phyloP scores from a whole-genome alignment of 768 basidiomycete species.

The Lanmaoa pseudosensibilis region DNA sequence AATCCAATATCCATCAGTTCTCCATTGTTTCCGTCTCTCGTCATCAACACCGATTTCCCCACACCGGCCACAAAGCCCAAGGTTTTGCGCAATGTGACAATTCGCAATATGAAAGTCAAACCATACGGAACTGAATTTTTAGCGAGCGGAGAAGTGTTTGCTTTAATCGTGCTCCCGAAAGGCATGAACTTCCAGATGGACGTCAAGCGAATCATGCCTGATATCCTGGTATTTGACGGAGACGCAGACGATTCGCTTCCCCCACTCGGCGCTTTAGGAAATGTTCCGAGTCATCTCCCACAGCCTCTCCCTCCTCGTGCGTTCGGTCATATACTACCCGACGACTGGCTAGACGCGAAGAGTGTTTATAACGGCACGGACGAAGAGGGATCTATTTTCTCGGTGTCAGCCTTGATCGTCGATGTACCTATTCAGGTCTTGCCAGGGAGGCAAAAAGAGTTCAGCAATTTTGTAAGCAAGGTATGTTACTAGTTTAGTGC shows the following conservation, averaged over 20 bases:
- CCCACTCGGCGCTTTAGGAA: constrained; percentile 14
- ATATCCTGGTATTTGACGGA: constrained; percentile 78
- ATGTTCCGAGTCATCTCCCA: constrained; percentile 51
- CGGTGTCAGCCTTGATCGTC: constrained; percentile 62
- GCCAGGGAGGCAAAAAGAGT: constrained; percentile 74
- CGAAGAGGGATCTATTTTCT: constrained; percentile 53
- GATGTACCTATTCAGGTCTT: constrained; percentile 78
- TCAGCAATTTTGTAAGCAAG: constrained; percentile 76
- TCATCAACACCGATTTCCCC: constrained; percentile 58
- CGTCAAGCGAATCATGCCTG: constrained; percentile 67
- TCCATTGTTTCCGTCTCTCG: constrained; percentile 51
- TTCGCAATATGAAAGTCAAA: constrained; percentile 72
- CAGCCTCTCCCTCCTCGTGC: constrained; percentile 69
- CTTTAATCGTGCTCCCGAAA: constrained; percentile 61
- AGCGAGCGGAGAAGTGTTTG: constrained; percentile 70
- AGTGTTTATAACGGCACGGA: constrained; percentile 45
- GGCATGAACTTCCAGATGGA: constrained; percentile 68
- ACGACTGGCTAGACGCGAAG: constrained; percentile 58
- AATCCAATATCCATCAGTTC: constrained; percentile 61
- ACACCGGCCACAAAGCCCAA: constrained; percentile 62
- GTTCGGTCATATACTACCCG: constrained; percentile 73
- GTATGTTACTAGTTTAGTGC: constrained; percentile 35
- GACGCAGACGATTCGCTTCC: constrained; percentile 43
- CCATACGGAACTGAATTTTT: constrained; percentile 48
- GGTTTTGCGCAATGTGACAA: constrained; percentile 69